Evolutionary conservation across 495 filamentous ascomycete genomes (phyloP), one percentile per base, ranked within the genome.

Genomic region (Podospora pseudopauciseta): DNA sequence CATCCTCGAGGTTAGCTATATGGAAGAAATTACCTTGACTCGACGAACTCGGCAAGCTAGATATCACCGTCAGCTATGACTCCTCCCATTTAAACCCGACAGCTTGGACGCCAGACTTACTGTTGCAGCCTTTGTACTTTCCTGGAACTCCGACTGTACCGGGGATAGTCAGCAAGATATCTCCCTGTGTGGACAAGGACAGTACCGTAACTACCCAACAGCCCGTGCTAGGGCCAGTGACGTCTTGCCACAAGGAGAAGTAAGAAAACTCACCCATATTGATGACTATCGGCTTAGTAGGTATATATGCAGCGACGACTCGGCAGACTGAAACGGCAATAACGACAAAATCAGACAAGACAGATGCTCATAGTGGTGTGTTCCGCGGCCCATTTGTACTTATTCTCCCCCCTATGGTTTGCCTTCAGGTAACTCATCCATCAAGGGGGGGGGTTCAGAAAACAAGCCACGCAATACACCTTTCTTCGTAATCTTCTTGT

Each of bases 61-160:
- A 18, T 6, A 32, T 9, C 34, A 32, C 1, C 2, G 19, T 32
- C 18, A 54, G 19, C 49, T 30, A 54, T 34, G 28, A 18, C 44
- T 30, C 23, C 23, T 19, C 26, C 26, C n/a, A 55, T 23, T 55
- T 2, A 7, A n/a, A n/a, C 13, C n/a, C 20, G 44, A 32, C 5
- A 9, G 19, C 20, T 13, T 30, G 18, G 60, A 66, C 9, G 62
- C 53, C 18, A 23, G 26, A 71, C 69, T 11, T 65, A 71, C 69
- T 71, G 74, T 82, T 80, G 71, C 80, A 81, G 4, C 80, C 80
- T 69, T 83, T 81, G 73, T 79, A 83, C 70, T 83, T 83, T 57
- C 80, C 80, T 15, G 79, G 80, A 32, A 83, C 80, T 44, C 80
- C 80, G 64, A 83, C 80, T 69, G 34, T 16, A 20, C 28, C 26